These are phyloP conservation scores for Amanita jacksonii DNA, from an alignment of 768 basidiomycete genomes.

Conservation along the genomic window DNA sequence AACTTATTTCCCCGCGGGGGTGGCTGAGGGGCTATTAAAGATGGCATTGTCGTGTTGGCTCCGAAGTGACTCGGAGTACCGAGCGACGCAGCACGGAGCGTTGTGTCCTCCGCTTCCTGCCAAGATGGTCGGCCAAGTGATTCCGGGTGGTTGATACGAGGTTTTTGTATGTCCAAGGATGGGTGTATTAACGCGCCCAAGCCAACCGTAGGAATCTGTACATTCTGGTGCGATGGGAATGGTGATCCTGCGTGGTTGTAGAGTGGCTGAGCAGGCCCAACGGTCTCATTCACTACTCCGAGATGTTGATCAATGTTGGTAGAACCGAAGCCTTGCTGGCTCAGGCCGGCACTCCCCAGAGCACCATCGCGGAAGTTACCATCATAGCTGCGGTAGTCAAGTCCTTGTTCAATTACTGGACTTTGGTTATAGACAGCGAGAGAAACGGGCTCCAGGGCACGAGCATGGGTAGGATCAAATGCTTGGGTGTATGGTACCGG, in stretches of 20 bases:
- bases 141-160: constrained; percentile 4
- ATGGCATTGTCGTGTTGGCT: constrained; percentile 19
- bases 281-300: neutral
- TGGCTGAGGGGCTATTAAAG: constrained; percentile 15
- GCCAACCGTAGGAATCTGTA: neutral
- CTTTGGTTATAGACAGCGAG: constrained; percentile 3
- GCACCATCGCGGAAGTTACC: constrained; percentile 1
- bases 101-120: constrained; percentile 22
- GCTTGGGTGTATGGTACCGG: constrained; percentile 19
- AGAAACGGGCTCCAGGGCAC: constrained; percentile 11
- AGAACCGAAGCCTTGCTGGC: constrained; percentile 4
- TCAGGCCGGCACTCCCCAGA: neutral
- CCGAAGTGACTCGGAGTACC: constrained; percentile 32
- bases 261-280: neutral
- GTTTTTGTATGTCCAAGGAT: too few relatives aligned
- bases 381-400: constrained; percentile 5
- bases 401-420: neutral
- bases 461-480: constrained; percentile 7
- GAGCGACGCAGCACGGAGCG: constrained; percentile 30
- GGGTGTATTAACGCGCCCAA: neutral
- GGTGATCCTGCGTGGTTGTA: neutral
- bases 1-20: constrained; percentile 29
- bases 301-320: too few relatives aligned
- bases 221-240: neutral
- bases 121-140: constrained; percentile 24